Conservation (phyloP, 1,139 yeast genomes). For the Kodamaea plutei region DNA sequence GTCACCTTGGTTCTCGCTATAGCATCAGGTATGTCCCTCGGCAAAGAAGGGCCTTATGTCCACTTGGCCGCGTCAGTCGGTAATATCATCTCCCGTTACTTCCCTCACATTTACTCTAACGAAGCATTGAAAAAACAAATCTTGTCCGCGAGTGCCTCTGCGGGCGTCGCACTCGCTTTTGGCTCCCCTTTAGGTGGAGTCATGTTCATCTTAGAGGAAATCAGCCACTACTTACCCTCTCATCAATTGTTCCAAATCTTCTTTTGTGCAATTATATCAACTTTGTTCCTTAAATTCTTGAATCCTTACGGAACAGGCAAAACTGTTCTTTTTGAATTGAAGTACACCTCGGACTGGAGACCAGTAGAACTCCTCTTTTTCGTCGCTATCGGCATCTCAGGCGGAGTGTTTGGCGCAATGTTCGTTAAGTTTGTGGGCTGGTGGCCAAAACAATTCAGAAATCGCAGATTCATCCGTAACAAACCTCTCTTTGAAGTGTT, state of each 20-base stretch:
- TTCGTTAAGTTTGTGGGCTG: conserved; percentile 48
- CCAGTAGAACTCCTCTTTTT: conserved; percentile 46
- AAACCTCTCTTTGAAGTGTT: conserved; percentile 49
- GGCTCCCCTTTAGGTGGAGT: conserved; percentile 73
- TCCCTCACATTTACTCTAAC: conserved; percentile 46
- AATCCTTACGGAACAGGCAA: conserved; percentile 65
- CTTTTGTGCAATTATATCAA: conserved; percentile 58
- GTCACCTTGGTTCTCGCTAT: conserved; percentile 53
- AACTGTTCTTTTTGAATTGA: conserved; percentile 54
- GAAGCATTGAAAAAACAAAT: conserved; percentile 57
- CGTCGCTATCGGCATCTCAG: conserved; percentile 49
- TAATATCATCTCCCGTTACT: conserved; percentile 50
- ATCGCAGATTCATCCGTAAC: conserved; percentile 26
- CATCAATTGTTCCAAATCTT: conserved; percentile 56
- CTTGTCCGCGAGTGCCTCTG: conserved; percentile 60
- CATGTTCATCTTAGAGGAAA: conserved; percentile 60
- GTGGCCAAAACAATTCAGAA: conserved; percentile 48
- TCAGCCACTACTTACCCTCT: conserved; percentile 56
- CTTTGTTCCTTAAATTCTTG: conserved; percentile 51
- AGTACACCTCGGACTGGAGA: conserved; percentile 55
- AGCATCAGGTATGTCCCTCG: conserved; percentile 62
- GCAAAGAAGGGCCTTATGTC: conserved; percentile 73
- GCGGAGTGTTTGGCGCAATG: conserved; percentile 56
- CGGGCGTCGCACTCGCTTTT: conserved; percentile 69
- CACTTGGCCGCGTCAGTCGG: conserved; percentile 69